Evolutionary conservation across 306 rosid species (phyloP).

Genomic region (cucumber (Cucumis sativus)): DNA sequence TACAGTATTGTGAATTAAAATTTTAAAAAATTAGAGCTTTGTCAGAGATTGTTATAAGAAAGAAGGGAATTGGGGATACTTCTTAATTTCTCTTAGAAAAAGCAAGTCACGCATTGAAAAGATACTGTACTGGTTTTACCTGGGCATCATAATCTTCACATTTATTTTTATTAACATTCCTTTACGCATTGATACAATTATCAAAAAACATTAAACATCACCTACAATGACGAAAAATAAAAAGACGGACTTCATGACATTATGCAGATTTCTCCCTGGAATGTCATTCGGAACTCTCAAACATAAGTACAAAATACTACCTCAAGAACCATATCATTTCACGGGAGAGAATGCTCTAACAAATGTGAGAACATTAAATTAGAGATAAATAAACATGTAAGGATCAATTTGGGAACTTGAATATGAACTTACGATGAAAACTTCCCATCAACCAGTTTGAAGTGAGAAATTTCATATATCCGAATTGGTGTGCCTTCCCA

Average conservation of each 20-base stretch:
- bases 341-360: neutral
- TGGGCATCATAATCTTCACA: neutral
- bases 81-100: neutral
- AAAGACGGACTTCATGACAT: neutral
- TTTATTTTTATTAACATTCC: neutral
- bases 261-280: neutral
- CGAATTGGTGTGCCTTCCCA: constrained; percentile 96
- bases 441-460: constrained; percentile 94
- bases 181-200: neutral
- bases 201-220: neutral
- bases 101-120: neutral
- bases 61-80: neutral
- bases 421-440: constrained; percentile 83
- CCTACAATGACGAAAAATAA: neutral
- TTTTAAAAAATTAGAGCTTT: neutral
- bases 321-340: neutral
- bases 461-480: constrained; percentile 58
- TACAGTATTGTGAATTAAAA: neutral
- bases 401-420: neutral
- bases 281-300: neutral
- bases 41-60: neutral
- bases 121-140: neutral
- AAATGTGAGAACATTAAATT: neutral
- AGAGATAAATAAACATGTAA: neutral
- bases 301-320: neutral